phyloP scores from a whole-genome alignment of 176 grass and related monocot species.

The Olyra latifolia region DNA sequence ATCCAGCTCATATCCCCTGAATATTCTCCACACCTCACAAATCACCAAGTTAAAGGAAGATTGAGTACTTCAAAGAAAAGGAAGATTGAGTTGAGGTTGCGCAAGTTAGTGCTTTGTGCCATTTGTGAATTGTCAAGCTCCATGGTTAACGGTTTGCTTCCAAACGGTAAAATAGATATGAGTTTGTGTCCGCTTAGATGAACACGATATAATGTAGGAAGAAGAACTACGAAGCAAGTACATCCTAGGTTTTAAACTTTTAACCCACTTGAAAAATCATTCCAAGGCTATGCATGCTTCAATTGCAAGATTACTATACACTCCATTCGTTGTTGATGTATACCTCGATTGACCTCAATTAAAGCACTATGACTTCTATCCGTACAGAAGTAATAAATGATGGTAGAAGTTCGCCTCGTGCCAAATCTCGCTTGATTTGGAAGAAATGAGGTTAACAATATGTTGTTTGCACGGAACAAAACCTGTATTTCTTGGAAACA shows the following conservation, averaged over 20 bases:
- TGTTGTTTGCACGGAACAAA: slow-evolving; percentile 13
- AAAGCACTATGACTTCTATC: slow-evolving; percentile 12
- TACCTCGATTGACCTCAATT: slow-evolving; percentile 18
- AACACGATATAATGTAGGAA: not conserved
- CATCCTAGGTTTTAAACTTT: not conserved
- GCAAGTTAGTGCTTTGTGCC: not conserved
- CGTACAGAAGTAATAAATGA: slow-evolving; percentile 16
- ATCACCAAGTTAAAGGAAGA: not conserved
- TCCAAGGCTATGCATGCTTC: slow-evolving; percentile 31
- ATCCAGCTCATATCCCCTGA: not conserved
- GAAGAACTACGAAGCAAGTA: not conserved
- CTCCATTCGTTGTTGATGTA: not conserved
- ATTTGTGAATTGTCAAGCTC: too few species aligned
- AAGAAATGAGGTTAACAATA: slow-evolving; percentile 12
- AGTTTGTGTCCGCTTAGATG: not conserved
- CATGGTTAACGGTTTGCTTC: not conserved
- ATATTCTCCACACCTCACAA: not conserved
- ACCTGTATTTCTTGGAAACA: not conserved
- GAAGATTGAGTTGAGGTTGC: not conserved
- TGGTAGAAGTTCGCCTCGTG: not conserved
- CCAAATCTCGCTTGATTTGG: slow-evolving; percentile 15
- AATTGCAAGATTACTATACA: slow-evolving; percentile 3
- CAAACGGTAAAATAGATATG: not conserved
- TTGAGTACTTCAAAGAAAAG: too few species aligned
- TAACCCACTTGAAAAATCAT: not conserved